Base-by-base conservation (phyloP, 164 flowering plant species). In the Taxillus chinensis region DNA sequence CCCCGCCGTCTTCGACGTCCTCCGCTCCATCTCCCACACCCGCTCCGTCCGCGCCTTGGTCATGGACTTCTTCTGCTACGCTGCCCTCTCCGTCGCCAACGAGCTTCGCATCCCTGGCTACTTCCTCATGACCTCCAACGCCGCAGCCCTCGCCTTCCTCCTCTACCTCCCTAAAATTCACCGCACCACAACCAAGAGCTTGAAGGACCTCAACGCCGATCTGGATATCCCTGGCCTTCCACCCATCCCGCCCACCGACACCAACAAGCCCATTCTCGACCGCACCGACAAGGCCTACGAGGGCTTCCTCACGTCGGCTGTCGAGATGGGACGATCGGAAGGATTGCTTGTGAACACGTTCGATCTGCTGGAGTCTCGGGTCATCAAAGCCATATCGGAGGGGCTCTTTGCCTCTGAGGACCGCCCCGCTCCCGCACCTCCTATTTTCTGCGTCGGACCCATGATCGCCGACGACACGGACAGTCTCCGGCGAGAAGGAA, bases 311-410 rank as follows among this genome's bases (percentile, higher is more conserved):
- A 11, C 4, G 4, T 9, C 4, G 11, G 3, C 41, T 3, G 7
- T 6, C 41, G 6, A 5, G 4, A 12, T 70, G 53, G 38, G 68
- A 5, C 64, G 59, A 13, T 45, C 76, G 11, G 66, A 11, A 8
- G 80, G 80, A 15, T 67, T 76, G 6, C 45, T 79, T 38, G 58
- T 72, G 1, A 76, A 79, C 62, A 64, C 80, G 14, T 79, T 79
- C 55, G 69, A 76, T 2, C 7, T 46, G 8, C 72, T 76, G 0
- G 75, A 74, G 40, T 16, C 68, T 3, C n/a, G 15, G 14, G 46
- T 71, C 13, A 27, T 71, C 5, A 51, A 59, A 65, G 69, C 67
- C 38, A 48, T 69, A 0, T 7, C 62, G 2, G 60, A 63, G 2
- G 71, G 80, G 5, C 41, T n/a, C 13, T 77, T 73, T 57, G 51